Percentiles rank a stretch among this genome's conserved stretches.
Evolutionary conservation across 2,329 filamentous ascomycete species (phyloP).

Genomic region (Penicillium sp.): DNA sequence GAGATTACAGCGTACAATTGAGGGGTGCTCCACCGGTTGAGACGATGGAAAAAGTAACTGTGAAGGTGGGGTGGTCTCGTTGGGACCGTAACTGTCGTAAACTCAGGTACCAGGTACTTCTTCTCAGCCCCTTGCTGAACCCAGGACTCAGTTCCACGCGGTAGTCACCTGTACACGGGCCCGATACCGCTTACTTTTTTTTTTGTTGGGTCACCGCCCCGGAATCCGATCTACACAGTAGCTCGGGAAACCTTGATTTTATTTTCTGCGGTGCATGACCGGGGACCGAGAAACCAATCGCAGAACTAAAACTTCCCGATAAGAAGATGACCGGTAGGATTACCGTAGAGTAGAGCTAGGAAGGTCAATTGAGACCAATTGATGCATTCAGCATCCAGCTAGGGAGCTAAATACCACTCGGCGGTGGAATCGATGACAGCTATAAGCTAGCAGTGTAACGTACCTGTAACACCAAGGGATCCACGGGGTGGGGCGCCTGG

Average conservation of each 20-base stretch:
- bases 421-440: neutral
- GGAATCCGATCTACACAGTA: constrained; percentile 8
- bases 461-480: neutral
- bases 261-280: neutral
- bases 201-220: constrained; percentile 10
- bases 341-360: neutral
- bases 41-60: constrained; percentile 8
- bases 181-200: constrained; percentile 3
- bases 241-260: neutral
- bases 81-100: constrained; percentile 8
- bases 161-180: constrained; percentile 2
- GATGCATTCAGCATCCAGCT: neutral
- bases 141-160: constrained; percentile 4
- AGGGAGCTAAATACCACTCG: neutral
- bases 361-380: neutral
- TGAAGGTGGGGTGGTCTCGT: constrained; percentile 12
- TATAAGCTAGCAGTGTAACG: neutral
- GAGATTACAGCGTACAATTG: constrained; percentile 29
- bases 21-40: constrained; percentile 23
- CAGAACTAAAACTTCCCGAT: too few relatives aligned
- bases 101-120: constrained; percentile 3
- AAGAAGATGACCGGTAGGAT: neutral
- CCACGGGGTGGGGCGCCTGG: constrained; percentile 5
- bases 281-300: neutral
- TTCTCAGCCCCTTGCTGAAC: neutral